A percentile compares a stretch with the other conserved stretches of the same genome.
These are phyloP conservation scores for Aspergillus luchuensis DNA, from an alignment of 2,329 filamentous ascomycete species.

Conservation along the genomic window DNA sequence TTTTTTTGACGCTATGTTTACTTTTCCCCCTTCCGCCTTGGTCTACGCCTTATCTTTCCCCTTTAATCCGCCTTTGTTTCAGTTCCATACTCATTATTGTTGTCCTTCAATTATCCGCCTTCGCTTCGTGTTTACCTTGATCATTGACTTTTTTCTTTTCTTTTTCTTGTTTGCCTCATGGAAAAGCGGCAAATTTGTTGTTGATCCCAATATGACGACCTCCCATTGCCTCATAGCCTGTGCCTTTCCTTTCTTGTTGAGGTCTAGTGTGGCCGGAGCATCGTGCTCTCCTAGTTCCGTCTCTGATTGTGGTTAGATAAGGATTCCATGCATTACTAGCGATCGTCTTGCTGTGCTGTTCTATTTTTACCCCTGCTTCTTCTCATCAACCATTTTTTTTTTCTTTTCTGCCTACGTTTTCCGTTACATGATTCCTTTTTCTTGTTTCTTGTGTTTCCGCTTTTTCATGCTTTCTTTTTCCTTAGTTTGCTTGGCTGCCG, in stretches of 20 bases:
- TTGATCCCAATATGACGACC: conserved; percentile 29
- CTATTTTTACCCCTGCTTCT: conserved; percentile 9
- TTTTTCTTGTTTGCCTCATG: conserved; percentile 25
- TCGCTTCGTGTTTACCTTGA: neutral
- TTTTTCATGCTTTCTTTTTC: conserved; percentile 3
- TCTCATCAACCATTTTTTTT: neutral
- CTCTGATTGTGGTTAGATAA: conserved; percentile 27
- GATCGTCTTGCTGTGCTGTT: conserved; percentile 19
- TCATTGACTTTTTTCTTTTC: neutral
- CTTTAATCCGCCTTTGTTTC: conserved; percentile 20
- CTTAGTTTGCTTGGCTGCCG: neutral
- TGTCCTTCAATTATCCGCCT: conserved; percentile 20
- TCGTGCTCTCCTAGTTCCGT: conserved; percentile 15
- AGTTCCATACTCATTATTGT: conserved; percentile 17
- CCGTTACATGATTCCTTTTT: conserved; percentile 12
- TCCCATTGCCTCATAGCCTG: conserved; percentile 9
- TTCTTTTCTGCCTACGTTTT: conserved; percentile 5
- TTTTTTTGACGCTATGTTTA: conserved; percentile 16
- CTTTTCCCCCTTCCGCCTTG: conserved; percentile 11
- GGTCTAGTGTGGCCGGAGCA: conserved; percentile 10
- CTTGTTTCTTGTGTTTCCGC: neutral
- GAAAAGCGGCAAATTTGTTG: neutral
- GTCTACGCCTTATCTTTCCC: conserved; percentile 26
- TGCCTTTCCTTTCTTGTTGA: conserved; percentile 12
- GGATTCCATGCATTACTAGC: conserved; percentile 31